phyloP scores from a whole-genome alignment of 495 filamentous ascomycete species.

The Halenospora varia region DNA sequence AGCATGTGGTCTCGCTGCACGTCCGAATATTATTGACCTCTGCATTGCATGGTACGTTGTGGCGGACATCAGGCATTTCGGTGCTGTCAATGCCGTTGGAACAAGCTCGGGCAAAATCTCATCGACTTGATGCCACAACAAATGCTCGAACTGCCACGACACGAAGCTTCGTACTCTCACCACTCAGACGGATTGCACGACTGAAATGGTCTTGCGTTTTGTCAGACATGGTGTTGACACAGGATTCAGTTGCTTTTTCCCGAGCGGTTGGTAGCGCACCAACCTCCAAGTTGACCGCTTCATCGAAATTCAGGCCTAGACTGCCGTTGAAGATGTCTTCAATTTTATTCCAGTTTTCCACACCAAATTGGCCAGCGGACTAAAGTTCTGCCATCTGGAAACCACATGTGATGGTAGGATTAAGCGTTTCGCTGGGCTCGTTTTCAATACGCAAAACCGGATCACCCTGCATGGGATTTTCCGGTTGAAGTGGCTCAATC shows the following conservation, averaged over 20 bases:
- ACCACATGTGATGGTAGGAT: background rate
- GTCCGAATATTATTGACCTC: background rate
- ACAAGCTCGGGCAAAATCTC: background rate
- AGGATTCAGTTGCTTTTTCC: background rate
- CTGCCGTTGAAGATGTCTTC: background rate
- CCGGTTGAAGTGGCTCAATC: background rate
- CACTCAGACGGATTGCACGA: background rate
- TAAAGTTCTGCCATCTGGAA: background rate
- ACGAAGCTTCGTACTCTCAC: background rate
- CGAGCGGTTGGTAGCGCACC: background rate
- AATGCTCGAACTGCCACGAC: too few relatives aligned
- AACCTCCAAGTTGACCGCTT: background rate
- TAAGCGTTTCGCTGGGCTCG: background rate
- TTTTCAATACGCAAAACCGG: background rate
- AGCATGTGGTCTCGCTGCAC: background rate
- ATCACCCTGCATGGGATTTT: background rate
- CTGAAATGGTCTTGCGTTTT: background rate
- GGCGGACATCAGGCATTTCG: background rate
- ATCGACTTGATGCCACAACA: background rate
- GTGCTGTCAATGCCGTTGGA: background rate
- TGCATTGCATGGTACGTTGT: background rate
- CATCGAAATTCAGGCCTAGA: background rate
- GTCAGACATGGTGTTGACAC: background rate
- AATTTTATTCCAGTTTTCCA: background rate
- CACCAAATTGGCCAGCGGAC: background rate